Base-by-base conservation (phyloP, 2,329 filamentous ascomycete species). In the Botryotinia globosa region DNA sequence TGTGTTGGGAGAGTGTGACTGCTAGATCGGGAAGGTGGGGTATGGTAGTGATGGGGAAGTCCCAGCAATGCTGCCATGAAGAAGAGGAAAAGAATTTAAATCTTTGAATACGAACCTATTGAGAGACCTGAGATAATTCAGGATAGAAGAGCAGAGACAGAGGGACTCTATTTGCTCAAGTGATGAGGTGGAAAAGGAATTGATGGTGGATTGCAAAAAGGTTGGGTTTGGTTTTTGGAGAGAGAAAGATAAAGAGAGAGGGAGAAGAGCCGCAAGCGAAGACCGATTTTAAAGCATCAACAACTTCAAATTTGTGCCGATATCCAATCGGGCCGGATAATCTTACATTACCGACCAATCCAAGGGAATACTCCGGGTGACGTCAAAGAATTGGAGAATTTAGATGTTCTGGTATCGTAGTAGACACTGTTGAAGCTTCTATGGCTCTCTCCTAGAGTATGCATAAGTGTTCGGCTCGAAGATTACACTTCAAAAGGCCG, bases 101-200 rank as follows among this genome's bases (percentile, higher is more conserved):
- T 18, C 8, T 12, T 32, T 42, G 32, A 22, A 58, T 25, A 68
- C 65, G 2, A 44, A 68, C 65, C 65, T 44, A 9, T 2, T 12
- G 34, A 29, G 12, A 56, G 37, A 7, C 39, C 4, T 3, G 12
- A 42, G 37, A 56, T 12, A 56, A 68, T 42, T 56, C 20, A 4
- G 25, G 9, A 8, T 32, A 42, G 3, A 12, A 56, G 37, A 56
- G 48, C 65, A 32, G 65, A 32, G 65, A 68, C 51, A 68, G 65
- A 68, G 65, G 65, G 34, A 68, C n/a, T 68, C n/a, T 68, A 32
- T 68, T 2, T 68, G n/a, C 34, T 68, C 37, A 32, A 68, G 54
- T 56, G 65, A 67, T 32, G 65, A 54, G 25, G n/a, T 6, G 29
- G 22, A 25, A 29, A 54, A 48, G 3, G 7, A 34, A 34, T 14